phyloP scores from a whole-genome alignment of 305 asterid genomes.

The Petunia hybrid region DNA sequence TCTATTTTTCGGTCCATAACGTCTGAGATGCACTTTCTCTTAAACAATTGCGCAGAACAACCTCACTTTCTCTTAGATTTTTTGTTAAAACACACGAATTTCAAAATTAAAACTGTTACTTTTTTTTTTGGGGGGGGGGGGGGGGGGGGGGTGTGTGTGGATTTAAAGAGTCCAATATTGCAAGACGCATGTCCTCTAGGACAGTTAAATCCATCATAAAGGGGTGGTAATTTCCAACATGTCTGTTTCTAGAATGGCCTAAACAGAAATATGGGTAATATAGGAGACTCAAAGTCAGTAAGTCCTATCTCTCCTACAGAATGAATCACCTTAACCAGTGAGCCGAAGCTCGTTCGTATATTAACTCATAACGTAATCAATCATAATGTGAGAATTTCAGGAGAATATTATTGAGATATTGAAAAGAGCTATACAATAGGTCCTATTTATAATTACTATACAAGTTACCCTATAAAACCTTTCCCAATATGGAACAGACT shows the following conservation, averaged over 20 bases:
- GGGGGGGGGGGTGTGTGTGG: no score
- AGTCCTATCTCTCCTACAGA: constrained; percentile 22
- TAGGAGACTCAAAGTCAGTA: background rate
- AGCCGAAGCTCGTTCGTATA: background rate
- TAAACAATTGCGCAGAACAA: constrained; percentile 6
- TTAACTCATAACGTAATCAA: background rate
- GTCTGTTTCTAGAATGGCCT: constrained; percentile 11
- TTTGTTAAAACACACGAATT: background rate
- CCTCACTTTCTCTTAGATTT: background rate
- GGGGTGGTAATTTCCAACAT: no score
- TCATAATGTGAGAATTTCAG: background rate
- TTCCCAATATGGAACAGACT: no score
- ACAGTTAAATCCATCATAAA: background rate
- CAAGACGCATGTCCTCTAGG: background rate
- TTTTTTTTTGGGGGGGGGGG: no score
- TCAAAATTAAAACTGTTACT: background rate
- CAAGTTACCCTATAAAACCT: no score
- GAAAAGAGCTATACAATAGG: no score
- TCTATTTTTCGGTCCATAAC: constrained; percentile 12
- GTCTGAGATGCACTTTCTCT: background rate
- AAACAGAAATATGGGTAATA: constrained; percentile 7
- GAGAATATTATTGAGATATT: no score
- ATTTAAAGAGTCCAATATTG: background rate
- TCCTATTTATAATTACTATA: no score
- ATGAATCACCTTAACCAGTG: constrained; percentile 18